Base-by-base conservation (phyloP, 148 eudicot species). In the Polygonum aviculare region DNA sequence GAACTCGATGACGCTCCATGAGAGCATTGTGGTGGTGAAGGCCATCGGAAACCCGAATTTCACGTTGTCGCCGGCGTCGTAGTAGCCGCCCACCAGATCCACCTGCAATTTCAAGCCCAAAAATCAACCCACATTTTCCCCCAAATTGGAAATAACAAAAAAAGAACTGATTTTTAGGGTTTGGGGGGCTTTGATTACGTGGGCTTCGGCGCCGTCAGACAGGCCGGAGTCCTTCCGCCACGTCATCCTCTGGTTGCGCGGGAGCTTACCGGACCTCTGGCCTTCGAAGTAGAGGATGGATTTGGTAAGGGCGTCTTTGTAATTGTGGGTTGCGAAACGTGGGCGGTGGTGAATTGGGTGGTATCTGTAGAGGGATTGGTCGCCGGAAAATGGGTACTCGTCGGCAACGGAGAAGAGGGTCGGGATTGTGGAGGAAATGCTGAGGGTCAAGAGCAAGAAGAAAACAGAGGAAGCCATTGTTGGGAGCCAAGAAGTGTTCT, bases 41-140 rank as follows among this genome's bases (percentile, higher is more conserved):
- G 99, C 96, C 99, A 93, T 95, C 3, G 98, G 99, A 26, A 93
- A 84, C 80, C 91, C 91, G 83, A 95, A 95, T 50, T 95, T 93
- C 5, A 95, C 93, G 40, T 95, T 95, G 82, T 95, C 99, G 5
- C 99, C 99, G 5, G 98, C 99, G 21, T 95, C 99, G 48, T 95
- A 95, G 79, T 95, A 95, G 0, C 99, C 99, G 50, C 99, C 99
- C 0, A 77, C 78, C 48, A 95, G 83, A 80, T 87, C 90, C 81
- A 93, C 99, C 97, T 95, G 85, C 76, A 54, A 26, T 26, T 62
- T 62, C 2, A 62, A 5, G 31, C 31, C 4, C 69, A 14, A 8
- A 62, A 62, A 76, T 76, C 12, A 55, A 59, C 36, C 18, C 60
- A 54, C 60, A 54, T 54, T 54, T 54, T n/a, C 60, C 60, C 22